Evolutionary conservation across 495 filamentous ascomycete species (phyloP).

Genomic region (Neurospora hispaniola): DNA sequence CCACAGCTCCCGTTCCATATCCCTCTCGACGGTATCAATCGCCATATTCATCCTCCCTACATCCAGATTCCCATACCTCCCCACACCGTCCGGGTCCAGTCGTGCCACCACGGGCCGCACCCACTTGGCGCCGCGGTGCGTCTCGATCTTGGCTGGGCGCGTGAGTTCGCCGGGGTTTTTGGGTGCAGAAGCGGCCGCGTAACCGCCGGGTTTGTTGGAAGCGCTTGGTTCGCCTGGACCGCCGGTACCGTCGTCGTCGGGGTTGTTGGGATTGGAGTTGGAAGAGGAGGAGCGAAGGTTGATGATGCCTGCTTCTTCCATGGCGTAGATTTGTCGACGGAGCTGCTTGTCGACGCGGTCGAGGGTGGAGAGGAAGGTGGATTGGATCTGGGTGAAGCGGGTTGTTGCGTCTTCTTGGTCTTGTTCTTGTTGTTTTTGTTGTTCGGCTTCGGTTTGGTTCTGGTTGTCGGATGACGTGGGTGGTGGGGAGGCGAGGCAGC

Average conservation of each 20-base stretch:
- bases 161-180: neutral
- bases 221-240: neutral
- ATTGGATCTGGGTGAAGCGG: constrained; percentile 52
- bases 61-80: constrained; percentile 55
- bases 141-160: neutral
- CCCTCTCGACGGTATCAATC: constrained; percentile 61
- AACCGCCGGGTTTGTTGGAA: neutral
- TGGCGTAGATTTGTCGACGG: constrained; percentile 64
- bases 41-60: constrained; percentile 79
- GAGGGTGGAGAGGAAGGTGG: constrained; percentile 55
- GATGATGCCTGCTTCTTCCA: constrained; percentile 69
- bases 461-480: neutral
- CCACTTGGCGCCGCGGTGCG: neutral
- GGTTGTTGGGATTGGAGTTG: neutral
- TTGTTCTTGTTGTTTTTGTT: neutral
- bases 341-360: constrained; percentile 60
- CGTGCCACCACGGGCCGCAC: constrained; percentile 1
- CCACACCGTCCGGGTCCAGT: constrained; percentile 38
- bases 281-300: constrained; percentile 24
- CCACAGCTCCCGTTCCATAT: constrained; percentile 75
- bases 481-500: constrained; percentile 49
- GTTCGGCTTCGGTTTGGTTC: neutral
- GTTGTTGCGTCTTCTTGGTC: constrained; percentile 38
- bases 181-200: neutral
- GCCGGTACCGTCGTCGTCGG: neutral